Evolutionary conservation across 257 asterid genomes (phyloP), one percentile per base, ranked within the genome.

Genomic region (Nicotiana benthamiana): DNA sequence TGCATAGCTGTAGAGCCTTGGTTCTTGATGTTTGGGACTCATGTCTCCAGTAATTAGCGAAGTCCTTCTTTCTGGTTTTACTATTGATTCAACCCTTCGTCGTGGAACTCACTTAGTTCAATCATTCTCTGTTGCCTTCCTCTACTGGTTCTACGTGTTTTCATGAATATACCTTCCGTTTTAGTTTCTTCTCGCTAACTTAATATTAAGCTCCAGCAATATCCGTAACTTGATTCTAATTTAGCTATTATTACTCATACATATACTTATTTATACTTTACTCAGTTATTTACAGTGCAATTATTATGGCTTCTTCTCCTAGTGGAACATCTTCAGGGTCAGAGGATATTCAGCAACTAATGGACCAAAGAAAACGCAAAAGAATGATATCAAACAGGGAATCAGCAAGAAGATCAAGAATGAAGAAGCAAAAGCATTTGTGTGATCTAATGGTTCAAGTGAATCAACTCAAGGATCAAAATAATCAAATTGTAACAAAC

Each of bases 81-180:
- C 87, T 1, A 79, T 85, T 36, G 68, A 30, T 79, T 82, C 89
- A 83, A 82, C 90, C 77, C 89, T 85, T 66, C 89, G 89, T 70
- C 85, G 87, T 59, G 86, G 89, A 27, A 87, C 84, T 78, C 89
- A 85, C 75, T 26, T 87, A 15, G 86, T 85, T 62, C 90, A 85
- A 82, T 87, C 90, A 12, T 87, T 87, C 79, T 87, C 89, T 30
- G 89, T 85, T 28, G 85, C 72, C 4, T 85, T 87, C 81, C 90
- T 87, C 83, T 86, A 87, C 80, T 87, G 90, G 90, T 87, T 87
- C 74, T 87, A 87, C 77, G 86, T 80, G 10, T 83, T 87, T 78
- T 85, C 89, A 82, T 85, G 84, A 87, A 83, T 0, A 43, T 4
- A 22, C 12, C n/a, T 17, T 40, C 61, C 16, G 32, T 40, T 40